A percentile compares a stretch with the other conserved stretches of the same genome.
Evolutionary conservation across 176 grass and related monocot species (phyloP).

Genomic region (Hyparrhenia diplandra): DNA sequence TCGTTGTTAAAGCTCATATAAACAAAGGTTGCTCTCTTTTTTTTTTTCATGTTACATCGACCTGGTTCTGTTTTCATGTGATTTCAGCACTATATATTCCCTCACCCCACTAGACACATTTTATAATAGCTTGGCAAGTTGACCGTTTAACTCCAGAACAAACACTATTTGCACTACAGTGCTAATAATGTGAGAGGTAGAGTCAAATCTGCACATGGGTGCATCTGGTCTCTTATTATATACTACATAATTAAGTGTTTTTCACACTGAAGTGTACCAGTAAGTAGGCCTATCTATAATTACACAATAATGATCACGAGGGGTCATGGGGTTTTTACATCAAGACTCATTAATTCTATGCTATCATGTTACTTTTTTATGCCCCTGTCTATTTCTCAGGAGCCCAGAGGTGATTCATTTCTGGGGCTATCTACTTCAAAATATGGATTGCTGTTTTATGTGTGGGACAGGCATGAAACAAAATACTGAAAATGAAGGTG

Average conservation of each 20-base stretch:
- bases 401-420: not conserved
- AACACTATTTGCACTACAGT: not conserved
- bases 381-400: conserved; percentile 4
- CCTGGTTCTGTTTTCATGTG: not conserved
- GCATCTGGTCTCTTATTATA: not conserved
- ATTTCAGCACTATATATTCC: not conserved
- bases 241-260: conserved; percentile 1
- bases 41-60: not conserved
- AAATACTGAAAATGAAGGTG: conserved; percentile 37
- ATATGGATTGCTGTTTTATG: conserved; percentile 43
- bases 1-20: not conserved
- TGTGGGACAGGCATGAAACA: conserved; percentile 18
- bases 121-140: not conserved
- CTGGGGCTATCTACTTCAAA: not conserved
- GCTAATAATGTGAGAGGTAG: not conserved
- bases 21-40: not conserved
- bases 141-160: not conserved
- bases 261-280: not conserved
- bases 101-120: not conserved
- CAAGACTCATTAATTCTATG: not conserved
- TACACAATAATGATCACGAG: not conserved
- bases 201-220: conserved; percentile 15
- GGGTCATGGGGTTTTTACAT: not conserved
- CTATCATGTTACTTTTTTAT: conserved; percentile 10
- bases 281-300: not conserved